Evolutionary conservation across 768 basidiomycete genomes (phyloP).

Genomic region (Naganishia randhawae): DNA sequence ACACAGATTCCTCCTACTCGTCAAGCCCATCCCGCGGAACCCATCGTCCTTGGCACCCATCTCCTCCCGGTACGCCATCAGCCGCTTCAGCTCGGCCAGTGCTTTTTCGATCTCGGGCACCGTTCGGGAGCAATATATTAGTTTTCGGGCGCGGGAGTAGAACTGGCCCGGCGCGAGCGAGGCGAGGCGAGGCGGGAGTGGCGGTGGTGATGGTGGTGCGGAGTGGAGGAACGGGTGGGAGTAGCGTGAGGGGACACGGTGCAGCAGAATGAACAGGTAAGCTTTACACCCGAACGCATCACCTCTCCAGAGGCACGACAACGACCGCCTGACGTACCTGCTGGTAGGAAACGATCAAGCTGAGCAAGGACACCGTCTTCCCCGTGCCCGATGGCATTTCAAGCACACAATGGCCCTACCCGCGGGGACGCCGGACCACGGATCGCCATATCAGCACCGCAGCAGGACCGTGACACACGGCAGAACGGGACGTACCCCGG

Average conservation of each 20-base stretch:
- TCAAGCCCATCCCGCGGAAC: slow-evolving; percentile 86
- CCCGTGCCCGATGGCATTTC: slow-evolving; percentile 99
- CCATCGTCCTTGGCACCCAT: slow-evolving; percentile 64
- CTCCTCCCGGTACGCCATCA: slow-evolving; percentile 82
- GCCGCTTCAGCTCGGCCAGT: slow-evolving; percentile 83
- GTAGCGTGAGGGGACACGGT: too few relatives aligned
- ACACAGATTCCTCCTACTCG: slow-evolving; percentile 93
- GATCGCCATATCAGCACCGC: neutral
- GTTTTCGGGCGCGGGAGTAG: slow-evolving; percentile 84
- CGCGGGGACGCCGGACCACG: neutral
- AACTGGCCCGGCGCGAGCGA: slow-evolving; percentile 57
- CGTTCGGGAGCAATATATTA: slow-evolving; percentile 97
- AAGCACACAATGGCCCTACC: slow-evolving; percentile 96
- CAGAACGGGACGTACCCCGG: slow-evolving; percentile 61
- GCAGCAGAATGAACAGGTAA: too few relatives aligned
- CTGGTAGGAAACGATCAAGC: slow-evolving; percentile 95
- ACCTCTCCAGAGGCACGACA: neutral
- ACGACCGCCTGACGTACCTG: slow-evolving; percentile 58
- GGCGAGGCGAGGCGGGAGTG: neutral
- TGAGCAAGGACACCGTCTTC: slow-evolving; percentile 93
- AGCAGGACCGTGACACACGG: too few relatives aligned
- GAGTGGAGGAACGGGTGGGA: neutral
- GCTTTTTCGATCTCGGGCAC: slow-evolving; percentile 99
- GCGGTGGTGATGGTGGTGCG: neutral
- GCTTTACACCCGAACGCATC: too few relatives aligned